Percentiles rank a stretch among this genome's conserved stretches.
These are phyloP conservation scores for Discostella stelligeroides DNA, from an alignment of 108 stramenopile species.

Conservation along the genomic window DNA sequence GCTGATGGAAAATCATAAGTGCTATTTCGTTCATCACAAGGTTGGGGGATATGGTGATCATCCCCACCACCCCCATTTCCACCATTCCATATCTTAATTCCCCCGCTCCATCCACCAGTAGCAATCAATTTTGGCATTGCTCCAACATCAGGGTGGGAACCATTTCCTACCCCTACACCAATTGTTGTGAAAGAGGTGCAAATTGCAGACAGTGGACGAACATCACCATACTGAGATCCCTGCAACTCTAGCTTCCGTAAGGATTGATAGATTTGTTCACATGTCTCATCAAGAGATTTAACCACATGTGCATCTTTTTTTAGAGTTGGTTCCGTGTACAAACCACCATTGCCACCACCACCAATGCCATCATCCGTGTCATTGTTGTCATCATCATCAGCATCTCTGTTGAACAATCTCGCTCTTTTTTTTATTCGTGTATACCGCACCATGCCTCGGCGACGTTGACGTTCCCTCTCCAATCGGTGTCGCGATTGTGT, in stretches of 20 bases:
- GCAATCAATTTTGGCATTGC: conserved; percentile 67
- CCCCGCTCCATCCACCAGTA: conserved; percentile 90
- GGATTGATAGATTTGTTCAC: conserved; percentile 57
- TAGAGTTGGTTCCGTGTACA: conserved; percentile 28
- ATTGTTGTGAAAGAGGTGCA: conserved; percentile 55
- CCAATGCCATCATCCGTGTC: too few species aligned
- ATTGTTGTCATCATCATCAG: conserved; percentile 46
- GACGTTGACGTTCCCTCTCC: conserved; percentile 64
- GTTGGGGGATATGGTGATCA: conserved; percentile 30
- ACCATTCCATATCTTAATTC: conserved; percentile 92
- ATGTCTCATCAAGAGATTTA: conserved; percentile 59
- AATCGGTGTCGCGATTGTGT: conserved; percentile 69
- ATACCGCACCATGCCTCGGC: conserved; percentile 57
- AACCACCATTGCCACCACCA: too few species aligned
- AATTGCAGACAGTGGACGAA: conserved; percentile 65
- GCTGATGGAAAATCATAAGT: too few species aligned
- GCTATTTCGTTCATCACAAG: too few species aligned
- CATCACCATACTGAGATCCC: conserved; percentile 87
- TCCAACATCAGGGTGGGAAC: too few species aligned
- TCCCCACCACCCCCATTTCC: too few species aligned
- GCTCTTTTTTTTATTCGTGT: conserved; percentile 49
- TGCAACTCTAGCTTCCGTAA: conserved; percentile 68
- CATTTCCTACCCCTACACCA: conserved; percentile 27
- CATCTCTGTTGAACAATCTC: conserved; percentile 39
- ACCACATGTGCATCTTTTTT: conserved; percentile 41